Base-by-base conservation (phyloP, 2,329 filamentous ascomycete genomes). In the Alternaria arborescens region DNA sequence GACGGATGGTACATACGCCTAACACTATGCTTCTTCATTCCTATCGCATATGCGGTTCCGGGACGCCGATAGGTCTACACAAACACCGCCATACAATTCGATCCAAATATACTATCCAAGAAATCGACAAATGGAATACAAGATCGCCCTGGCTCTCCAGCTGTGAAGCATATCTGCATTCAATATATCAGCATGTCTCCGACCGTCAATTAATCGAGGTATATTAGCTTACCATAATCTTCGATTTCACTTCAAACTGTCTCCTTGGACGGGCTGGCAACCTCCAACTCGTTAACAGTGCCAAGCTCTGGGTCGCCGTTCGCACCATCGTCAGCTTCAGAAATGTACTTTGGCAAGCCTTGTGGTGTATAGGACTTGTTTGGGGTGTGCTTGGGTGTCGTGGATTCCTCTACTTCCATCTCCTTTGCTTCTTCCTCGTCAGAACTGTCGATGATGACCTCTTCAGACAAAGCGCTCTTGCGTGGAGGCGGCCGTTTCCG, bases 381-480 rank as follows among this genome's bases (percentile, higher is more conserved):
- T 38, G 51, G 55, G 6, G 55, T 38, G 30, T 38, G 28, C 26
- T 44, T 43, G 24, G 58, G 57, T 32, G 58, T 55, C 4, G 43
- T 38, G 7, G 52, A 34, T 5, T 40, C 52, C 26, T 41, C 43
- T 4, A 44, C 42, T 34, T 52, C 50, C 28, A 51, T 40, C 8
- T 52, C 50, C n/a, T 52, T 43, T 8, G 34, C 51, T 20, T 34
- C 43, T 32, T 53, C 51, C n/a, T 43, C 57, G 20, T 48, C 54
- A 14, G 67, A 62, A 11, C 62, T 62, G 6, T 72, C 68, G 2
- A 61, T 58, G 4, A 71, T 51, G 38, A 71, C 58, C 28, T 67
- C 69, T 28, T 65, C 68, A 8, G 62, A 70, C 20, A 71, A 34
- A 8, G 52, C 64, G 36, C 68, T 69, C 55, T 68, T 71, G 18